A percentile compares a stretch with the other conserved stretches of the same genome.
phyloP scores from a whole-genome alignment of 495 filamentous ascomycete species.

The Neurospora sp. region DNA sequence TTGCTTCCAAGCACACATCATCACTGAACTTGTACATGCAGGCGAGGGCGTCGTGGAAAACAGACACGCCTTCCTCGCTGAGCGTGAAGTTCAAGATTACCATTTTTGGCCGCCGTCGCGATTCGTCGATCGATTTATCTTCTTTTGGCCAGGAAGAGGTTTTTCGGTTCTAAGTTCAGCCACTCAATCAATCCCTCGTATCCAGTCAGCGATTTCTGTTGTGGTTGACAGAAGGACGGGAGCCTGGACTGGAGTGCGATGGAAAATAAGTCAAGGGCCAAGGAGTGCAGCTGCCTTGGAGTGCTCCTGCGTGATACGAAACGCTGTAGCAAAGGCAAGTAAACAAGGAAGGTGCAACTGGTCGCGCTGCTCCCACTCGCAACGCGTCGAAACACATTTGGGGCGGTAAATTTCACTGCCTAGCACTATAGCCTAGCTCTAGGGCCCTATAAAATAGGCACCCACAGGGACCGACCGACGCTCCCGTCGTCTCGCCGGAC shows the following conservation, averaged over 20 bases:
- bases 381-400: background rate
- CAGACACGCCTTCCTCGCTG: constrained; percentile 58
- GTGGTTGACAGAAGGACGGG: background rate
- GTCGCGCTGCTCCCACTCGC: background rate
- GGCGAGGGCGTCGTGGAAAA: constrained; percentile 71
- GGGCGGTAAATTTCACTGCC: background rate
- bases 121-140: background rate
- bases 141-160: background rate
- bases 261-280: background rate
- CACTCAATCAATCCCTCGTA: background rate
- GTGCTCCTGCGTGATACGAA: background rate
- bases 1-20: constrained; percentile 75
- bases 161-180: background rate
- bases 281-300: background rate
- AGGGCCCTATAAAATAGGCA: background rate
- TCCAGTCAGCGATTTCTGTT: background rate
- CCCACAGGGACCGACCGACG: background rate
- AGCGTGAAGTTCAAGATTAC: constrained; percentile 66
- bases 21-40: constrained; percentile 93
- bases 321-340: background rate
- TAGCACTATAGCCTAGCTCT: background rate
- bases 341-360: background rate
- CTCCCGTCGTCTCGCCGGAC: background rate
- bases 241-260: background rate
- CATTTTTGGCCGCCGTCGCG: constrained; percentile 4